Conservation (phyloP, 306 rosid species). For the Bauhinia variegata region DNA sequence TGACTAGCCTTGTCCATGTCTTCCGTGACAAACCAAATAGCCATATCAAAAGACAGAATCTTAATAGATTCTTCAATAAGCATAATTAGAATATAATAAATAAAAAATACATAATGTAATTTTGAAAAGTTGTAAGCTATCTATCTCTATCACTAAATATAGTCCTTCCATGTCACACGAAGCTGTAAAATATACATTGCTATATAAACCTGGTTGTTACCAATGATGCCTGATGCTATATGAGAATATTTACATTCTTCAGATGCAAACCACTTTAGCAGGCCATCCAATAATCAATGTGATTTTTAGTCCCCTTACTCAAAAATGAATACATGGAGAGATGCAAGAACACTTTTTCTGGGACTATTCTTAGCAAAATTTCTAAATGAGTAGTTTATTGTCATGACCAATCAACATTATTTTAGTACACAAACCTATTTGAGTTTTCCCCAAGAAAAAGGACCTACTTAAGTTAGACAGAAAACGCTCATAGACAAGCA, state of each 20-base stretch:
- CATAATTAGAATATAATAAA: background rate
- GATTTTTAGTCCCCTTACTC: background rate
- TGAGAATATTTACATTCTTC: background rate
- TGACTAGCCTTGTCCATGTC: background rate
- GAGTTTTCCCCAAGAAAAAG: too few species aligned
- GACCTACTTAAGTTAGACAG: background rate
- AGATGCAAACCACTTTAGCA: background rate
- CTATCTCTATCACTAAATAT: background rate
- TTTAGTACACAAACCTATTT: too few species aligned
- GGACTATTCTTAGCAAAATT: background rate
- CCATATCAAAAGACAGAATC: background rate
- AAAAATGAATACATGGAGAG: background rate
- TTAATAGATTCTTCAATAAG: background rate
- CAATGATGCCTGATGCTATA: background rate
- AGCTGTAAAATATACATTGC: background rate
- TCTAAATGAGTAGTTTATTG: background rate
- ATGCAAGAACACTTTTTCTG: background rate
- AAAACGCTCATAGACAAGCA: background rate
- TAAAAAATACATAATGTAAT: background rate
- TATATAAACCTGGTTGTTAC: background rate
- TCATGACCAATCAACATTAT: background rate
- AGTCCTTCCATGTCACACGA: background rate
- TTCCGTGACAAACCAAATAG: too few species aligned
- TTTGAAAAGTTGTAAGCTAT: background rate
- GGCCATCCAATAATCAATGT: background rate